Base-by-base conservation (phyloP, 345 rosid genomes). In the Garcia nutans region DNA sequence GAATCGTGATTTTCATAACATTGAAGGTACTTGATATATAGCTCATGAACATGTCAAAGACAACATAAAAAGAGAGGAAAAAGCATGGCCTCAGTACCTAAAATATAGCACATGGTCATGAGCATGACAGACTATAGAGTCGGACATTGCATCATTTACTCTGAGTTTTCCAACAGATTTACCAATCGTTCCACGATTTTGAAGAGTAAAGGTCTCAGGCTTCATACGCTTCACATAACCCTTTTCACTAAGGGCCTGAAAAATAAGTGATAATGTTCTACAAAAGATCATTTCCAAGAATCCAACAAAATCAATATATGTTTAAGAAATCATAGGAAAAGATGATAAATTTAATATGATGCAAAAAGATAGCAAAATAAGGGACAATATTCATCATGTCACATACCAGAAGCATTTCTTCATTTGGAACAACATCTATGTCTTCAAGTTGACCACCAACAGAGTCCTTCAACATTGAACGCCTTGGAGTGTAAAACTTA, bases 201-300 rank as follows among this genome's bases (percentile, higher is more conserved):
- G 98, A 78, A 95, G 96, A 88, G 90, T 93, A 77, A 95, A 95
- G 63, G 96, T 91, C 82, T 86, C 82, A 6, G 98, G 86, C 77
- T 89, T 91, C 97, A 95, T 95, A 81, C 98, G 89, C 86, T 95
- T 95, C 72, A 93, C 85, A 85, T 95, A 95, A 62, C 99, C 99
- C 77, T 95, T 95, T 83, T 95, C 99, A 77, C 99, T 93, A 69
- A 95, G 33, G 24, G 96, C 97, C 99, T 95, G 85, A 77, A 83
- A 85, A 77, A 69, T 26, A 73, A 57, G 79, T 42, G 67, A 76
- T n/a, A n/a, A 61, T 67, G 70, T 71, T 54, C 28, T 57, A 67
- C 8, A 62, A 71, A 79, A 69, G 57, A 24, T 41, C 56, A 17
- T 33, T 61, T 26, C 20, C n/a, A 28, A 7, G 19, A 76, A 28